A percentile compares a stretch with the other conserved stretches of the same genome.
Evolutionary conservation across 257 asterid species (phyloP).

Genomic region (Salvia splendens): DNA sequence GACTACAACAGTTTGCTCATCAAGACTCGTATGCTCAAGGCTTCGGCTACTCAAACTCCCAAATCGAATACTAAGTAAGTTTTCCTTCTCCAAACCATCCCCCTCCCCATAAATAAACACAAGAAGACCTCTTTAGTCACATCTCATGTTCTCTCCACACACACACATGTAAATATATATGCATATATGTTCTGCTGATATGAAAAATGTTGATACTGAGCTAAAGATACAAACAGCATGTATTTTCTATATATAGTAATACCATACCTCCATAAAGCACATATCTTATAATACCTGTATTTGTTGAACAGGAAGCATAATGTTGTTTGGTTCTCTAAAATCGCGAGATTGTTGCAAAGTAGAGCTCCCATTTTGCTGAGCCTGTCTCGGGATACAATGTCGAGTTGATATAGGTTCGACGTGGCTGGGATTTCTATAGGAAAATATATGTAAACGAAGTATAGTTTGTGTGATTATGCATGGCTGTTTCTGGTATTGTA

Average conservation of each 20-base stretch:
- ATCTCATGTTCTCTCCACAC: not conserved
- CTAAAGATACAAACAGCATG: not conserved
- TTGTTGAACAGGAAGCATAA: constrained; percentile 24
- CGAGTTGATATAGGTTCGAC: constrained; percentile 44
- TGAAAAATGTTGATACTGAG: not conserved
- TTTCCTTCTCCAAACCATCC: constrained; percentile 1
- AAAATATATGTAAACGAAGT: constrained; percentile 1
- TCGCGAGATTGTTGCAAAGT: not conserved
- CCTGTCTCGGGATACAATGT: constrained; percentile 38
- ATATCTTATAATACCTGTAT: not conserved
- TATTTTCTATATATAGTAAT: not conserved
- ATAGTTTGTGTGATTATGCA: constrained; percentile 24
- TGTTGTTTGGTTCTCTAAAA: not conserved
- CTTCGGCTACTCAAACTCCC: constrained; percentile 54
- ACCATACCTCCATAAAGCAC: not conserved
- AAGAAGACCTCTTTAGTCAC: constrained; percentile 30
- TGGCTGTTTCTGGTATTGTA: constrained; percentile 25
- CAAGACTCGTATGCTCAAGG: constrained; percentile 57
- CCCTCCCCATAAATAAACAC: not conserved
- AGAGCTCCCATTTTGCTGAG: constrained; percentile 17
- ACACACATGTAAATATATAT: too few relatives aligned
- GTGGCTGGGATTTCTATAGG: constrained; percentile 17
- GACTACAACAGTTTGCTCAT: constrained; percentile 51
- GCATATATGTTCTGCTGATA: too few relatives aligned
- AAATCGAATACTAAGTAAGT: constrained; percentile 51